These are phyloP conservation scores for Aegilops speltoides DNA, from an alignment of 176 grass and related monocot species.

Conservation along the genomic window DNA sequence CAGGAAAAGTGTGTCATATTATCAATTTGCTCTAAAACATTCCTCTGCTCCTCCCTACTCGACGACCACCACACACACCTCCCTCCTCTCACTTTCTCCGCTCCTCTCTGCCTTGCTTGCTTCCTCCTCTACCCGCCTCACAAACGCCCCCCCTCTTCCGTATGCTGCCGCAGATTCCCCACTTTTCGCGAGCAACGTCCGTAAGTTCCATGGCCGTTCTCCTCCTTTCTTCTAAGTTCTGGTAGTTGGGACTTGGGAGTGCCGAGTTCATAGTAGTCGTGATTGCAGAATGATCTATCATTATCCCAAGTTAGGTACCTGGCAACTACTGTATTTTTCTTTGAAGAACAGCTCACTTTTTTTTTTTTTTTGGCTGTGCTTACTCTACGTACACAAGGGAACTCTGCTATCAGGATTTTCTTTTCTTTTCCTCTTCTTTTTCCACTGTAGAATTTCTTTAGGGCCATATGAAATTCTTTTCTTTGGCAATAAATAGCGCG, in stretches of 20 bases:
- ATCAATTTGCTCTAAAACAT: too few species aligned
- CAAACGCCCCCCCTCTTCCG: neutral
- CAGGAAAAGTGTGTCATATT: too few species aligned
- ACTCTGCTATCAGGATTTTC: neutral
- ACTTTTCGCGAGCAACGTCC: conserved; percentile 18
- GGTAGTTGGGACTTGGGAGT: neutral
- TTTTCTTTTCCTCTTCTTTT: neutral
- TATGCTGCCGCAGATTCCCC: neutral
- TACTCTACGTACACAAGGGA: neutral
- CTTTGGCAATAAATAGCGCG: neutral
- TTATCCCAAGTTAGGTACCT: neutral
- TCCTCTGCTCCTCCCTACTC: too few species aligned
- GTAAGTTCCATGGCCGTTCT: conserved; percentile 24
- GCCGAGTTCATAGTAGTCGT: neutral
- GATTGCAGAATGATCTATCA: conserved; percentile 9
- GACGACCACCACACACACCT: neutral
- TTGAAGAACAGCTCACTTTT: neutral
- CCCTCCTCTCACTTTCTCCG: neutral
- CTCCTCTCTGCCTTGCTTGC: neutral
- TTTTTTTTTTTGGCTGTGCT: neutral
- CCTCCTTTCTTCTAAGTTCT: neutral
- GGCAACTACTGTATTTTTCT: neutral
- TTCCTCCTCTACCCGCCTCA: conserved; percentile 18
- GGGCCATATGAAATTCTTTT: neutral
- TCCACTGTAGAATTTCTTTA: neutral